Percentiles rank a stretch among this genome's conserved stretches.
phyloP scores from a whole-genome alignment of 495 filamentous ascomycete species.

The Polyplosphaeria fusca region DNA sequence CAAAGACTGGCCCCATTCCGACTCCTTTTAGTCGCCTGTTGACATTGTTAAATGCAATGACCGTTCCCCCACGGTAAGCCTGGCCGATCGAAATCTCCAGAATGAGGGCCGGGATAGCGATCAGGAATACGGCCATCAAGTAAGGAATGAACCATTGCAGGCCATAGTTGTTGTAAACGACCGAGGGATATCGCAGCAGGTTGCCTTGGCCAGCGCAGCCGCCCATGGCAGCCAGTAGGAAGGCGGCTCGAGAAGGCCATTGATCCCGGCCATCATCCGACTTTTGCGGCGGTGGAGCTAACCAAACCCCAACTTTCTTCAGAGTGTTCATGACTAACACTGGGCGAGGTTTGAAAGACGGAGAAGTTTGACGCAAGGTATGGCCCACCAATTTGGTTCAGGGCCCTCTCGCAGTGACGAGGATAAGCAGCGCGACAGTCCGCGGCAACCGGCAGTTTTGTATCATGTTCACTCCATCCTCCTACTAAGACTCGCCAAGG shows the following conservation, averaged over 20 bases:
- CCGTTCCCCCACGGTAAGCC: constrained; percentile 44
- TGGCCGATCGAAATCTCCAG: constrained; percentile 43
- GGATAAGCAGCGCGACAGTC: no score
- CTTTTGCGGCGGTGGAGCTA: constrained; percentile 9
- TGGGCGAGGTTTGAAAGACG: no score
- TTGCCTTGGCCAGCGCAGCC: constrained; percentile 15
- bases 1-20: constrained; percentile 39
- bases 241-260: constrained; percentile 18
- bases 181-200: constrained; percentile 16
- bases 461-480: no score
- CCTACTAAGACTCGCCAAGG: no score
- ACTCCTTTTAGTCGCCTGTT: constrained; percentile 42
- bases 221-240: constrained; percentile 19
- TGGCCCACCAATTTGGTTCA: no score
- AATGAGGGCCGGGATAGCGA: constrained; percentile 17
- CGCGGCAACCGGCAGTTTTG: no score
- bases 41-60: constrained; percentile 45
- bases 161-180: constrained; percentile 25
- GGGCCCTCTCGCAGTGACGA: no score
- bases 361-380: no score
- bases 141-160: constrained; percentile 28
- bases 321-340: not conserved
- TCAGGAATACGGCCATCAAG: constrained; percentile 15
- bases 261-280: constrained; percentile 18
- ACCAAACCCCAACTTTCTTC: not conserved